Evolutionary conservation across 495 filamentous ascomycete species (phyloP), one percentile per base, ranked within the genome.

Genomic region (Xylaria intraflava): DNA sequence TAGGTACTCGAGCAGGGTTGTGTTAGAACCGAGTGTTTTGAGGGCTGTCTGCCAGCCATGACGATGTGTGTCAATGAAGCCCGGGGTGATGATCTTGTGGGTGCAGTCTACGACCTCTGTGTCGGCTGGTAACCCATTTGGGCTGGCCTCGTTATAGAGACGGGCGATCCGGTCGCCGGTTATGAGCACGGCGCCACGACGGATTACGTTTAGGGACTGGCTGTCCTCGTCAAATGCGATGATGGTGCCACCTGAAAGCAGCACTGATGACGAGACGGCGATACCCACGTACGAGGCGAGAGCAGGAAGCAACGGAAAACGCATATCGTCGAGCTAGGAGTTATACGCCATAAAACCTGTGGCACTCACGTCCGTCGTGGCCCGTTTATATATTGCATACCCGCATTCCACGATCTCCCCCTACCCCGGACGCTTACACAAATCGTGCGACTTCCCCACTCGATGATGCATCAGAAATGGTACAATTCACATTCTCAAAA

Each of bases 41-140:
- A 78, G 56, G 44, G 68, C 71, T 1, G 80, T 79, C 62, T 83
- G 78, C 78, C 77, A 84, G 8, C 79, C 63, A 67, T 83, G 80
- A 23, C 77, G 74, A 55, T 83, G 81, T 0, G 81, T 83, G 54
- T 83, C 78, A 36, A 83, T 64, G 61, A 83, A 83, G 0, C 81
- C 81, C 1, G 81, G 80, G 0, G 72, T 73, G 26, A 83, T 65
- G 29, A 83, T 80, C 62, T 80, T 81, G 55, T 70, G 67, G 0
- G 69, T 76, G 43, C 72, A 78, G 57, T 83, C 76, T 14, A 84
- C 69, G 29, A 76, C 48, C 43, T 72, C 63, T 2, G 48, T 48
- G 16, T 41, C 57, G 6, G 49, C 31, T 11, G 63, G 63, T 1
- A 63, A 19, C 10, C 47, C 26, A 9, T 20, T 46, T 0, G 63